Base-by-base conservation (phyloP, 495 filamentous ascomycete species). In the Penicillium mononematosum region DNA sequence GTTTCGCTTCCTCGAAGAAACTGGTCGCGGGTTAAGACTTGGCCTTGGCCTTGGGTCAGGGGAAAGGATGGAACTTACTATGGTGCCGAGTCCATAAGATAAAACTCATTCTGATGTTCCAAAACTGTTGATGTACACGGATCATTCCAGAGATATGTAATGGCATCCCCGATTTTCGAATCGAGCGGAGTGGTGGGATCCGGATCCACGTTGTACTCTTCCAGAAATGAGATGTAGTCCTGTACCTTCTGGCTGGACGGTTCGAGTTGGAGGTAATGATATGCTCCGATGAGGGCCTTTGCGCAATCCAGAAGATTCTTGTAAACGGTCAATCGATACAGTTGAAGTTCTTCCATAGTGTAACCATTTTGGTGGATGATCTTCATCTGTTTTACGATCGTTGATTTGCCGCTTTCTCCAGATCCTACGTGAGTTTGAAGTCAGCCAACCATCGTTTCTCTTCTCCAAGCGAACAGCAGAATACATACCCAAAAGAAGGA, bases 301-400 rank as follows among this genome's bases (percentile, higher is more conserved):
- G 91, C 89, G 79, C 94, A 98, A 75, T 98, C 94, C 50, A 97
- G 79, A 8, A 98, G 80, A 71, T 98, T 98, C 77, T 98, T 98
- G 80, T 95, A 98, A 41, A 98, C 90, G 29, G 93, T 97, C 49
- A 95, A 83, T 41, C 94, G 89, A 75, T 98, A 98, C 63, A 95
- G 83, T 47, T 86, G 87, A 50, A 97, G 82, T 70, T 98, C 94
- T 61, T 97, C 92, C 57, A 87, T 81, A 3, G 89, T 88, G 71
- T 98, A 98, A 55, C 94, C 94, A 75, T 96, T 96, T 66, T 97
- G 89, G 66, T 98, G 94, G 62, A 98, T 98, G 66, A 98, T 98
- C 75, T 98, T 98, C 94, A 98, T 98, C 80, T 98, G 94, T 73
- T 98, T 98, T 59, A 98, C 94, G 61, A 98, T 97, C 4, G 94